Evolutionary conservation across 2,329 filamentous ascomycete genomes (phyloP).

Genomic region (Monosporascus sp.): DNA sequence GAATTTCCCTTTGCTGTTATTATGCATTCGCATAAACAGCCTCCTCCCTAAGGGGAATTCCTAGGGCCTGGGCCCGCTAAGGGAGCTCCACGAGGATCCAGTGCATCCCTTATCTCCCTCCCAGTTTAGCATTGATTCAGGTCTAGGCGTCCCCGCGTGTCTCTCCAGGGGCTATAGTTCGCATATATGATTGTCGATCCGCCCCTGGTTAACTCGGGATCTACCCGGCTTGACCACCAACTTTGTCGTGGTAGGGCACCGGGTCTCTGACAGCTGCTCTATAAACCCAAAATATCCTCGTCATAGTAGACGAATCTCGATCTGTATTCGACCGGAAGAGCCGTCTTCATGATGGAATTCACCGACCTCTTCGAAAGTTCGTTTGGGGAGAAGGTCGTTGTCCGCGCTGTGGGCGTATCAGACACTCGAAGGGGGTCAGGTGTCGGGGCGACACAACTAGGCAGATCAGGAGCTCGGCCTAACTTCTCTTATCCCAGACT

Average conservation of each 20-base stretch:
- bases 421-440: conserved; percentile 8
- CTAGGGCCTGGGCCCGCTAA: background rate
- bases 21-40: background rate
- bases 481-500: conserved; percentile 31
- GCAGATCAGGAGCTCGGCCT: conserved; percentile 16
- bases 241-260: conserved; percentile 15
- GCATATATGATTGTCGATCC: conserved; percentile 11
- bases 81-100: background rate
- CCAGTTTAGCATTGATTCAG: background rate
- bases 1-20: background rate
- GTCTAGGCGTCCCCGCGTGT: conserved; percentile 6
- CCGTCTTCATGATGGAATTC: conserved; percentile 17
- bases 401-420: conserved; percentile 1
- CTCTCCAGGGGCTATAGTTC: conserved; percentile 7
- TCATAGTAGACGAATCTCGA: conserved; percentile 16
- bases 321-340: conserved; percentile 12
- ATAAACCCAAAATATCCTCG: conserved; percentile 20
- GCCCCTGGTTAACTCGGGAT: conserved; percentile 10
- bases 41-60: background rate
- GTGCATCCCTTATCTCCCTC: background rate
- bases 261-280: conserved; percentile 9
- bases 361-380: conserved; percentile 9
- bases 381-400: conserved; percentile 5
- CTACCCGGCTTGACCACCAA: conserved; percentile 12
- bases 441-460: conserved; percentile 5